These are phyloP conservation scores for Nasturtium officinale DNA, from an alignment of 345 rosid genomes.

Conservation along the genomic window DNA sequence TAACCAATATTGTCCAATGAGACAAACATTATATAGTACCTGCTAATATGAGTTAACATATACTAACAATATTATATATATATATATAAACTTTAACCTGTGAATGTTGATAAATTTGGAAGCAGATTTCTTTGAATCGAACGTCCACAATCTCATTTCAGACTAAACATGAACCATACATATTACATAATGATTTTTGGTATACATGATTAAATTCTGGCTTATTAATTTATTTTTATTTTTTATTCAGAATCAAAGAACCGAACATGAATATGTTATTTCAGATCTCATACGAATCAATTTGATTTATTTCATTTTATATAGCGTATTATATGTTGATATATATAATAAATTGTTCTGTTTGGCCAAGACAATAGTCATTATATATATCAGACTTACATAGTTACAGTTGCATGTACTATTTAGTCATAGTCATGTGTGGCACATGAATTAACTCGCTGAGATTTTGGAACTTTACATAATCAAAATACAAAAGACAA, in stretches of 20 bases:
- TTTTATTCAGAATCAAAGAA: neutral
- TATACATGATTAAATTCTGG: slow-evolving; percentile 4
- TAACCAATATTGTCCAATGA: slow-evolving; percentile 9
- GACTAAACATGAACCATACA: neutral
- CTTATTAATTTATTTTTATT: neutral
- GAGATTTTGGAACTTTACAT: slow-evolving; percentile 10
- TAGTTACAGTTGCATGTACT: slow-evolving; percentile 29
- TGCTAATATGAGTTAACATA: slow-evolving; percentile 8
- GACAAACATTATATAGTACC: slow-evolving; percentile 4
- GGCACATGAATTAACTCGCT: slow-evolving; percentile 24
- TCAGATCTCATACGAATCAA: slow-evolving; percentile 5
- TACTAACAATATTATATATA: neutral
- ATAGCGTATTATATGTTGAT: neutral
- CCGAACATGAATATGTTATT: neutral
- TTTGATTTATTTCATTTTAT: neutral
- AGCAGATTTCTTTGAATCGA: neutral
- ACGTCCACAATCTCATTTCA: slow-evolving; percentile 3
- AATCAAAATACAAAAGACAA: slow-evolving; percentile 10
- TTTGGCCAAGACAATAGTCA: slow-evolving; percentile 32
- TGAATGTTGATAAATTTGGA: neutral
- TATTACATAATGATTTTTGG: neutral
- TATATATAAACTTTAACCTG: neutral
- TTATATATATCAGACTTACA: slow-evolving; percentile 17
- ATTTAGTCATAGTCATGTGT: slow-evolving; percentile 26
- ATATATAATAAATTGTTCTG: slow-evolving; percentile 2